Evolutionary conservation across 352 stramenopile genomes (phyloP).

Genomic region (Phytophthora meadii): DNA sequence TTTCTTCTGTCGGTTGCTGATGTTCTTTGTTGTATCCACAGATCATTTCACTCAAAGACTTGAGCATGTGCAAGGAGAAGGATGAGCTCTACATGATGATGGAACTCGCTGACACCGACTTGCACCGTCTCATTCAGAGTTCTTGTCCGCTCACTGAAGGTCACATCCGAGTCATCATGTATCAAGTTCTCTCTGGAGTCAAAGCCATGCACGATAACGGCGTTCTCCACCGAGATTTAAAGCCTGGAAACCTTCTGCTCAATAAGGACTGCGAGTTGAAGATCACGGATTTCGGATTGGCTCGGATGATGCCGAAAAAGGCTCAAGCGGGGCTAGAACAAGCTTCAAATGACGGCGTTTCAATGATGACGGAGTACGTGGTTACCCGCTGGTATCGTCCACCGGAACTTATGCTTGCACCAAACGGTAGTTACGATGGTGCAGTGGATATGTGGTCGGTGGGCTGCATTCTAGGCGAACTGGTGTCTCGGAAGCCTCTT

Average conservation of each 20-base stretch:
- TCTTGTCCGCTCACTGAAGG: slow-evolving; percentile 82
- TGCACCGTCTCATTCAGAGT: slow-evolving; percentile 91
- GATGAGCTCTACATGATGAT: slow-evolving; percentile 98
- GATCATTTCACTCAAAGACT: slow-evolving; percentile 91
- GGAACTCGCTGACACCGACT: slow-evolving; percentile 94
- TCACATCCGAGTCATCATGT: slow-evolving; percentile 90
- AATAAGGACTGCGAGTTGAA: slow-evolving; percentile 93
- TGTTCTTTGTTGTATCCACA: slow-evolving; percentile 21
- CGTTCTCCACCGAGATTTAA: slow-evolving; percentile 94
- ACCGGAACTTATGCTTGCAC: slow-evolving; percentile 93
- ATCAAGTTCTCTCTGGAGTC: slow-evolving; percentile 84
- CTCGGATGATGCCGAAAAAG: slow-evolving; percentile 82
- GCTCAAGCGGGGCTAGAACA: slow-evolving; percentile 20
- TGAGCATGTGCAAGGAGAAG: slow-evolving; percentile 91
- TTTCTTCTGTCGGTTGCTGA: slow-evolving; percentile 3
- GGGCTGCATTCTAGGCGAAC: slow-evolving; percentile 94
- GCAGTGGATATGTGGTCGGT: slow-evolving; percentile 90
- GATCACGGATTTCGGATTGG: slow-evolving; percentile 96
- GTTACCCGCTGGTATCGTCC: slow-evolving; percentile 93
- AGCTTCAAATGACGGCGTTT: slow-evolving; percentile 37
- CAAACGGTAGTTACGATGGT: slow-evolving; percentile 90
- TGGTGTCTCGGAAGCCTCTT: slow-evolving; percentile 79
- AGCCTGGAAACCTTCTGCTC: slow-evolving; percentile 94
- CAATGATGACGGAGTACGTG: slow-evolving; percentile 90
- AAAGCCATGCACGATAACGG: slow-evolving; percentile 94